Conservation (phyloP, 805 yeast genomes). For the Yamadazyma insecticola region DNA sequence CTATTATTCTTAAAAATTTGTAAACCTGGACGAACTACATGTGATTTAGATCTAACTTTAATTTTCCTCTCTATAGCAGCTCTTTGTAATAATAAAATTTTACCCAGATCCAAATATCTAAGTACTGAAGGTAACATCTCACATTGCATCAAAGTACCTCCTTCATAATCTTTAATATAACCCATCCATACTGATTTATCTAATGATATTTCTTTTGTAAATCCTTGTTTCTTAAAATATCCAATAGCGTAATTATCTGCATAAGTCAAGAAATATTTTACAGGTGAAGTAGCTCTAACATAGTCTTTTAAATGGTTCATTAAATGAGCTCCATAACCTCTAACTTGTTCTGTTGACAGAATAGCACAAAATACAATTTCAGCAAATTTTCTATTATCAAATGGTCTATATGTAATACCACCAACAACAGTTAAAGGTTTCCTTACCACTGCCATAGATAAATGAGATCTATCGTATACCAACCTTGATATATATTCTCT, state of each 20-base stretch:
- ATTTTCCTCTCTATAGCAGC: conserved; percentile 89
- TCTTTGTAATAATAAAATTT: conserved; percentile 79
- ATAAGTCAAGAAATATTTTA: conserved; percentile 26
- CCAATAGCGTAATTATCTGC: conserved; percentile 99
- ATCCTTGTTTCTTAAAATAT: conserved; percentile 96
- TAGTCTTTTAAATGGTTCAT: conserved; percentile 98
- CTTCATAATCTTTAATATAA: conserved; percentile 97
- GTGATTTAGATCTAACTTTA: conserved; percentile 70
- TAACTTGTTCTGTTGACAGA: conserved; percentile 93
- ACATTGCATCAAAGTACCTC: conserved; percentile 98
- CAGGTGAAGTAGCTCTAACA: conserved; percentile 77
- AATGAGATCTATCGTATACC: conserved; percentile 90
- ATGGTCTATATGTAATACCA: conserved; percentile 95
- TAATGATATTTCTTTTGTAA: conserved; percentile 88
- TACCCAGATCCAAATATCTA: conserved; percentile 84
- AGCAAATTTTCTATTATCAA: conserved; percentile 85
- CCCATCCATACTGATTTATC: conserved; percentile 95
- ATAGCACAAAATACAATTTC: conserved; percentile 99
- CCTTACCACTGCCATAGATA: conserved; percentile 93
- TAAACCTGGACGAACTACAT: conserved; percentile 78
- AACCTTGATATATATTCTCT: conserved; percentile 91
- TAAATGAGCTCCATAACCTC: conserved; percentile 98
- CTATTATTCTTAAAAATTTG: conserved; percentile 54
- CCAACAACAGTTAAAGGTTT: conserved; percentile 96
- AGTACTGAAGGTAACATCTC: conserved; percentile 78